Evolutionary conservation across 2,329 filamentous ascomycete species (phyloP), one percentile per base, ranked within the genome.

Genomic region (Sporothrix protearum): DNA sequence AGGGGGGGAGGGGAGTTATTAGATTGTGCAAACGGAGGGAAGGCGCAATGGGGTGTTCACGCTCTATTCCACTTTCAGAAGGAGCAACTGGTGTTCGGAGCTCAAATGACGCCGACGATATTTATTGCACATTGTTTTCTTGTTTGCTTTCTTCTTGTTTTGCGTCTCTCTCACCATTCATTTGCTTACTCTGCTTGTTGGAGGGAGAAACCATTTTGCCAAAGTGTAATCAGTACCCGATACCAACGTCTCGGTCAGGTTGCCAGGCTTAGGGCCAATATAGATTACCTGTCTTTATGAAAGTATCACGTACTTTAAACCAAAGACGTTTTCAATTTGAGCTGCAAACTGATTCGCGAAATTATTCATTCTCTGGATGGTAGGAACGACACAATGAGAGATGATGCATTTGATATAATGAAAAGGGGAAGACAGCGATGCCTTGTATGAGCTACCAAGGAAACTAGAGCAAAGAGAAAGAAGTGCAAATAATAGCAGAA

Each of bases 221-320:
- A 63, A n/a, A 63, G 30, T 63, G 33, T 42, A 63, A 63, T n/a
- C n/a, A n/a, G n/a, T 63, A 63, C 57, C 57, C 57, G 9, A 42
- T 42, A 25, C 9, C 28, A 42, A 22, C 9, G 57, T 39, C 57
- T 25, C 22, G 57, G 19, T 6, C 6, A 39, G 57, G 19, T 22
- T 22, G 22, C 19, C 4, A 63, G 57, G n/a, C 33, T 39, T 39
- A 63, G 42, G 55, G 30, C 61, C 39, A 33, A 45, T 55, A 69
- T 19, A 25, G 49, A 59, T 45, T 28, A 47, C 12, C 39, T 42
- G 19, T 63, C 7, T 61, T 42, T 25, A 42, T 33, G 25, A 9
- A 9, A 47, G 1, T 47, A 47, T 33, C 55, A 36, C 30, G 9
- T 14, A 28, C 9, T 9, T 36, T 36, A 36, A 7, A 14, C 42